phyloP scores from a whole-genome alignment of 1,284 basidiomycete genomes.

The Testicularia cyperi region DNA sequence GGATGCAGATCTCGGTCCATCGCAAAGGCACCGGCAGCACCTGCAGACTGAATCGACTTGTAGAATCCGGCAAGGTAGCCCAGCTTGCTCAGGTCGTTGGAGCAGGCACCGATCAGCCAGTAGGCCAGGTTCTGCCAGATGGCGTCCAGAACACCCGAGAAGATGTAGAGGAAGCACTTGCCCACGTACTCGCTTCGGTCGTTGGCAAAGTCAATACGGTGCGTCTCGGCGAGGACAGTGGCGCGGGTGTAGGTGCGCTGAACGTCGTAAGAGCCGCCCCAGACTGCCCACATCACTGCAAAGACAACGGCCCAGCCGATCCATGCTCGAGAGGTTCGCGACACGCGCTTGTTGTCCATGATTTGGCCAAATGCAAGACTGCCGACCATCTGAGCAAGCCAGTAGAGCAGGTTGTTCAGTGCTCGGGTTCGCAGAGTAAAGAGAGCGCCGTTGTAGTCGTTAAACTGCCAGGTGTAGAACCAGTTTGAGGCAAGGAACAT shows the following conservation, averaged over 20 bases:
- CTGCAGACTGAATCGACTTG: conserved; percentile 51
- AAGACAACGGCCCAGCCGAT: conserved; percentile 48
- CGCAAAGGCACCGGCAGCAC: conserved; percentile 42
- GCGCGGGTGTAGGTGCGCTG: conserved; percentile 46
- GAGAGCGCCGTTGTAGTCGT: conserved; percentile 39
- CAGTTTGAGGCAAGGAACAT: conserved; percentile 50
- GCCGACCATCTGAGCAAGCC: conserved; percentile 59
- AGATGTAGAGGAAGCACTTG: conserved; percentile 50
- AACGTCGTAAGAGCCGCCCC: conserved; percentile 48
- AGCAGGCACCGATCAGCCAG: conserved; percentile 47
- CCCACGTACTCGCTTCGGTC: conserved; percentile 30
- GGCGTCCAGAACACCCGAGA: conserved; percentile 42
- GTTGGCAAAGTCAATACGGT: conserved; percentile 29
- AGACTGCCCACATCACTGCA: conserved; percentile 46
- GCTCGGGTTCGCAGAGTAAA: conserved; percentile 58
- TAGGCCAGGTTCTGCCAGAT: conserved; percentile 45
- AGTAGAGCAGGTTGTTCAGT: conserved; percentile 62
- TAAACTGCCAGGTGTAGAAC: conserved; percentile 56
- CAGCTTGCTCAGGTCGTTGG: conserved; percentile 51
- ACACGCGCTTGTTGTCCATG: conserved; percentile 38
- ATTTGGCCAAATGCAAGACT: conserved; percentile 42
- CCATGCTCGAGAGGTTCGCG: conserved; percentile 41
- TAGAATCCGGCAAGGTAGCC: conserved; percentile 51
- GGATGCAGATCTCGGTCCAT: conserved; percentile 41
- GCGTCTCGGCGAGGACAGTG: conserved; percentile 3